Conservation (phyloP, 257 asterid genomes). For the Handroanthus guayacan region DNA sequence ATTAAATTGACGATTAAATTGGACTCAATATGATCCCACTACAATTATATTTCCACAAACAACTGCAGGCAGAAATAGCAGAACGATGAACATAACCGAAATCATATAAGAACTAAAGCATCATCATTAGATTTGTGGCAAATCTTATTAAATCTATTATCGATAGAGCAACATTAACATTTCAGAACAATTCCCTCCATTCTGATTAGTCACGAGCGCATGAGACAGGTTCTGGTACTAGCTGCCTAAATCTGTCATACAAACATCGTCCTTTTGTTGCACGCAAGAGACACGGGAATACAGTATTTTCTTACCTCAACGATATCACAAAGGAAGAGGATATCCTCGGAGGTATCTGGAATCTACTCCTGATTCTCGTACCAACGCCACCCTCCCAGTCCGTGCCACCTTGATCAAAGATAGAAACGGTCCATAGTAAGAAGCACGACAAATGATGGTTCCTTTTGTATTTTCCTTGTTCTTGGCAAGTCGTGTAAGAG, state of each 20-base stretch:
- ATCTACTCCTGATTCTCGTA: conserved; percentile 87
- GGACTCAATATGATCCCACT: too few species aligned
- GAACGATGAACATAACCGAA: not conserved
- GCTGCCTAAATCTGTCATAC: conserved; percentile 17
- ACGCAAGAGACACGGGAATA: not conserved
- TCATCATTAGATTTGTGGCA: not conserved
- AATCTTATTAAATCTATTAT: not conserved
- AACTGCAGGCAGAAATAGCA: not conserved
- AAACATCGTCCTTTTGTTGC: conserved; percentile 2
- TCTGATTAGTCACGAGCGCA: conserved; percentile 21
- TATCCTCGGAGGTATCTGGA: conserved; percentile 78
- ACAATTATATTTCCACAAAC: not conserved
- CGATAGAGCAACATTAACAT: conserved; percentile 24
- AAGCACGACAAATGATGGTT: not conserved
- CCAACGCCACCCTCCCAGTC: conserved; percentile 84
- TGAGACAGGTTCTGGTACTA: conserved; percentile 14
- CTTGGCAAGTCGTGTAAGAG: too few species aligned
- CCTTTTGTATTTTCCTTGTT: too few species aligned
- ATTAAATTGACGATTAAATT: too few species aligned
- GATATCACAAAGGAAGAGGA: conserved; percentile 54
- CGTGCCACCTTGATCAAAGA: conserved; percentile 69
- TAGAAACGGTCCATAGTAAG: not conserved
- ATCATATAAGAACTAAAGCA: not conserved
- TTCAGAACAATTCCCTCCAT: conserved; percentile 16
- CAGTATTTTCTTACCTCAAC: not conserved